Evolutionary conservation across 2,329 filamentous ascomycete genomes (phyloP).

Genomic region (Xylaria sp.): DNA sequence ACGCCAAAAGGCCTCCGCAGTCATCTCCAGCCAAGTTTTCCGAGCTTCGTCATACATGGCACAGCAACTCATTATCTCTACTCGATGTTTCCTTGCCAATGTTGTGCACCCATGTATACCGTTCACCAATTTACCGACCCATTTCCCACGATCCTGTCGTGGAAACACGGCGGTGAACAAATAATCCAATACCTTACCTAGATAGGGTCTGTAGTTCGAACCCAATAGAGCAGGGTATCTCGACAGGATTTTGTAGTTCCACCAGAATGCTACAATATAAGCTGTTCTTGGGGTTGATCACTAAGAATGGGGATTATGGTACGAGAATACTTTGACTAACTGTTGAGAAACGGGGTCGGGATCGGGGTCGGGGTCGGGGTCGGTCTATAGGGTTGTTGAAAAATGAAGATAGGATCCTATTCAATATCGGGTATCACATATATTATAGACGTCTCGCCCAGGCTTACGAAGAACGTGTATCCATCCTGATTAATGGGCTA

Average conservation of each 20-base stretch:
- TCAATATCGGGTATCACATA: not conserved
- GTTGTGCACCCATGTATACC: not conserved
- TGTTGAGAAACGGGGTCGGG: not conserved
- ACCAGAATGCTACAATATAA: not conserved
- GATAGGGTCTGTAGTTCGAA: not conserved
- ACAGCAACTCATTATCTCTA: slow-evolving; percentile 2
- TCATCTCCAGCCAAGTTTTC: not conserved
- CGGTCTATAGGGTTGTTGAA: too few species aligned
- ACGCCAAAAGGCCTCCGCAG: not conserved
- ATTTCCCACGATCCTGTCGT: not conserved
- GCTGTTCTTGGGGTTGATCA: not conserved
- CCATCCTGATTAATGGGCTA: not conserved
- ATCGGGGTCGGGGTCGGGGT: not conserved
- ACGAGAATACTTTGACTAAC: not conserved
- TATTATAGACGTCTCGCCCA: too few species aligned
- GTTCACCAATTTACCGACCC: slow-evolving; percentile 12
- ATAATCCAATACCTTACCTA: not conserved
- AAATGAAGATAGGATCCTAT: not conserved
- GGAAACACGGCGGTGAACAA: not conserved
- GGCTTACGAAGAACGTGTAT: not conserved
- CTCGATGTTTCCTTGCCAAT: slow-evolving; percentile 4
- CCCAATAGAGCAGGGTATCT: not conserved
- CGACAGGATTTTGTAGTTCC: not conserved
- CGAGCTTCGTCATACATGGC: not conserved
- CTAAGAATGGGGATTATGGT: not conserved